phyloP scores from a whole-genome alignment of 148 eudicot species.

The Camellia japonica region DNA sequence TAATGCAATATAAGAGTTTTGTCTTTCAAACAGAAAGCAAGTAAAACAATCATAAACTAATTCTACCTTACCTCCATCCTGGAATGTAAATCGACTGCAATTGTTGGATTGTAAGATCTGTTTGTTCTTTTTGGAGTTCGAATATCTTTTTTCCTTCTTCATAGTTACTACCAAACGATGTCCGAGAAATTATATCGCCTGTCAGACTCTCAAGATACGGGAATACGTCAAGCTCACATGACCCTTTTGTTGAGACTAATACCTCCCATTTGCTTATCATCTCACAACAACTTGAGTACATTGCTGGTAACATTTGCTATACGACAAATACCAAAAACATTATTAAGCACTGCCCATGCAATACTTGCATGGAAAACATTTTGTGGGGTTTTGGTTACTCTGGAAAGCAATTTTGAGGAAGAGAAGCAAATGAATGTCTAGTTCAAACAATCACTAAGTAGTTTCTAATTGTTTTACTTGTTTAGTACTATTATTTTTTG shows the following conservation, averaged over 20 bases:
- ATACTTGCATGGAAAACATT: too few relatives aligned
- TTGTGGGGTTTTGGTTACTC: too few relatives aligned
- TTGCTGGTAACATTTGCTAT: conserved; percentile 44
- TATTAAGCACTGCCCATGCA: too few relatives aligned
- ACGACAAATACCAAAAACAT: not conserved
- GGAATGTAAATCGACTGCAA: conserved; percentile 34
- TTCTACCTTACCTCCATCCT: conserved; percentile 38
- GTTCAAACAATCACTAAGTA: too few relatives aligned
- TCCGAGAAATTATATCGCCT: conserved; percentile 35
- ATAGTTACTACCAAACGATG: conserved; percentile 48
- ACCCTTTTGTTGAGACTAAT: conserved; percentile 4
- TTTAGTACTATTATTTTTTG: too few relatives aligned
- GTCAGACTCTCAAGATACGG: conserved; percentile 27
- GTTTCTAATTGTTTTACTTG: too few relatives aligned
- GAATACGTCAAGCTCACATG: conserved; percentile 29
- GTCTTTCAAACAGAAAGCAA: too few relatives aligned
- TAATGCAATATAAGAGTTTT: too few relatives aligned
- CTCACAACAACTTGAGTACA: conserved; percentile 17
- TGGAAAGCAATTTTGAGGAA: too few relatives aligned
- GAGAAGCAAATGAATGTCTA: too few relatives aligned
- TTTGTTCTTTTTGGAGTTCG: conserved; percentile 41
- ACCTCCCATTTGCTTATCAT: conserved; percentile 43
- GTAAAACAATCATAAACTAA: too few relatives aligned
- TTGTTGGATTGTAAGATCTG: conserved; percentile 23
- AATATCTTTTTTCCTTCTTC: conserved; percentile 41